A percentile compares a stretch with the other conserved stretches of the same genome.
phyloP scores from a whole-genome alignment of 1,284 basidiomycete species.

The Mycosarcoma mackinlayi region DNA sequence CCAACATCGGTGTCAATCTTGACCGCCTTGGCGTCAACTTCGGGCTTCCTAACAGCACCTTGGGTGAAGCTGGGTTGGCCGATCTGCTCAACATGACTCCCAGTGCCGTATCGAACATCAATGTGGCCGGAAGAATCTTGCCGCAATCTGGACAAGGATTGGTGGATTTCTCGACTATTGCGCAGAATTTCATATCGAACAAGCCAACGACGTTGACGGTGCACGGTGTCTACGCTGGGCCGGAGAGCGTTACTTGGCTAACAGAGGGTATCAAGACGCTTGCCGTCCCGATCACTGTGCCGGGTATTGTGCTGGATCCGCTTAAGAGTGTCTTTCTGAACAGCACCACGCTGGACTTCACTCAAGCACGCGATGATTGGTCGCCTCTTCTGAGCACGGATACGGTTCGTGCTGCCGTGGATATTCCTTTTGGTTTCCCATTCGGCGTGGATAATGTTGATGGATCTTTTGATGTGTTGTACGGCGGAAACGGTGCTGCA shows the following conservation, averaged over 20 bases:
- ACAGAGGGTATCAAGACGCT: constrained; percentile 79
- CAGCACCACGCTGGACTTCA: constrained; percentile 75
- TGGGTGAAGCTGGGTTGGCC: constrained; percentile 74
- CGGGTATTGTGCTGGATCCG: constrained; percentile 76
- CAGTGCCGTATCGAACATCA: constrained; percentile 72
- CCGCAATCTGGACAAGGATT: constrained; percentile 75
- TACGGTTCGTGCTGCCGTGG: constrained; percentile 75
- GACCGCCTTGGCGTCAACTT: constrained; percentile 76
- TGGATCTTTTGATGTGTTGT: constrained; percentile 75
- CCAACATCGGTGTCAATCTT: constrained; percentile 79
- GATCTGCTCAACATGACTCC: constrained; percentile 74
- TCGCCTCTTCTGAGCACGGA: constrained; percentile 74
- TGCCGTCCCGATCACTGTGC: constrained; percentile 74
- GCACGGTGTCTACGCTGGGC: constrained; percentile 75
- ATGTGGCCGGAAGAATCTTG: constrained; percentile 76
- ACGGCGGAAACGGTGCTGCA: constrained; percentile 74
- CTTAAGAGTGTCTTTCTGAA: constrained; percentile 77
- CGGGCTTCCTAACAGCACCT: constrained; percentile 72
- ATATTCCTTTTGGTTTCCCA: constrained; percentile 78
- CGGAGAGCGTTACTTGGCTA: constrained; percentile 76
- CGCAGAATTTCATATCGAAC: constrained; percentile 80
- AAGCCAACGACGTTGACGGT: constrained; percentile 75
- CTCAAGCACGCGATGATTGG: constrained; percentile 70
- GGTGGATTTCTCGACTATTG: constrained; percentile 74
- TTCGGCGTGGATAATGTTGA: constrained; percentile 75